Base-by-base conservation (phyloP, 2,329 filamentous ascomycete genomes). In the Corniculantispora saksenae region DNA sequence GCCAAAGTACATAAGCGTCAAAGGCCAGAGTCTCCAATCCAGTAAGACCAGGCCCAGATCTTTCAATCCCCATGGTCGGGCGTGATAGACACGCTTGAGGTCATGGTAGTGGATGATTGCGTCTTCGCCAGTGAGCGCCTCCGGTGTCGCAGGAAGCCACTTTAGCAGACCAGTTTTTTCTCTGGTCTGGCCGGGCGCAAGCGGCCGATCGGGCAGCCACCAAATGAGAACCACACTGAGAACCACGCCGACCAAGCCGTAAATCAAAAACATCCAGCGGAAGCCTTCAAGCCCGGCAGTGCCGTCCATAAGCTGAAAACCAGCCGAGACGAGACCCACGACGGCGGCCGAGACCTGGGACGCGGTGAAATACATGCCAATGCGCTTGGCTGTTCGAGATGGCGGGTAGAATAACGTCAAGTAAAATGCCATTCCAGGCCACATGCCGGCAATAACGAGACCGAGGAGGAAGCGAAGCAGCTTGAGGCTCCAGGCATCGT, bases 361-460 rank as follows among this genome's bases (percentile, higher is more conserved):
- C 1, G 93, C 93, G 2, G 92, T 97, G 75, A 92, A 97, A 80
- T 97, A 97, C 75, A 90, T 87, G 45, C 93, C 93, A 69, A 97
- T 96, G 47, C 93, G 86, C 80, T 95, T 96, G 17, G 91, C 93
- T 1, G 91, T 95, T 15, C 91, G 86, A 7, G 91, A 92, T 0
- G 93, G 93, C 8, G 93, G 93, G 73, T 97, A 97, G 81, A 97
- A 97, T 9, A 97, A 83, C 0, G 93, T 96, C 55, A 97, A 83
- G 73, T 97, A 97, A 76, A 95, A 95, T 12, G 92, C 88, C 93
- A 97, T 97, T 58, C 93, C 93, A 0, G 93, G 93, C 93, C 93
- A 97, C 90, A 97, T 93, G 55, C 93, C 93, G 1, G 93, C 93
- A 74, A 94, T 94, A 27, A 97, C 93, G 17, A 95, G 85, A 56